These are phyloP conservation scores for Fragaria vesca DNA, from an alignment of 306 rosid species.

Conservation along the genomic window DNA sequence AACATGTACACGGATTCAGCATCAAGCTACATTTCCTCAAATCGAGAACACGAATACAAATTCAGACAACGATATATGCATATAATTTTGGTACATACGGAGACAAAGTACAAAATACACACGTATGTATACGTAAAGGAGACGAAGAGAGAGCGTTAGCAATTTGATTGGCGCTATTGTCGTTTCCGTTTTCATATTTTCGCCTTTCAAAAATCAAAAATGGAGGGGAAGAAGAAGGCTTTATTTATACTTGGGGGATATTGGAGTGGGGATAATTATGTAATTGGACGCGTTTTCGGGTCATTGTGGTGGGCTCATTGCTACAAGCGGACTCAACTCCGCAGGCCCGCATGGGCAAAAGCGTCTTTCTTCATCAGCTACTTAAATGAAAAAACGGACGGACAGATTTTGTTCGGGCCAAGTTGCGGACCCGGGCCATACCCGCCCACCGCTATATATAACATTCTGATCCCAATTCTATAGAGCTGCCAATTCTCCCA, in stretches of 20 bases:
- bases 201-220: conserved; percentile 67
- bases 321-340: neutral
- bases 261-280: neutral
- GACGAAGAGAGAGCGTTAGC: neutral
- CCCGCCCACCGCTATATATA: no score
- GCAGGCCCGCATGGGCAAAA: neutral
- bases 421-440: no score
- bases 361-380: no score
- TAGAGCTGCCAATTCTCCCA: no score
- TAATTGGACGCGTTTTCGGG: neutral
- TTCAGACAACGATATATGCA: neutral
- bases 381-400: no score
- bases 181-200: no score
- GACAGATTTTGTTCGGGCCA: no score
- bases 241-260: neutral
- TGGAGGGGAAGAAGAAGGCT: neutral
- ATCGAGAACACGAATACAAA: no score
- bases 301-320: neutral
- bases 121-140: neutral
- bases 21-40: neutral
- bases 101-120: conserved; percentile 1
- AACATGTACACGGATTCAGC: neutral
- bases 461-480: no score
- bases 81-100: neutral
- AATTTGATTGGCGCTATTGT: no score